A percentile compares a stretch with the other conserved stretches of the same genome.
Conservation (phyloP, 2,329 filamentous ascomycete genomes). For the Juglanconis juglandina region DNA sequence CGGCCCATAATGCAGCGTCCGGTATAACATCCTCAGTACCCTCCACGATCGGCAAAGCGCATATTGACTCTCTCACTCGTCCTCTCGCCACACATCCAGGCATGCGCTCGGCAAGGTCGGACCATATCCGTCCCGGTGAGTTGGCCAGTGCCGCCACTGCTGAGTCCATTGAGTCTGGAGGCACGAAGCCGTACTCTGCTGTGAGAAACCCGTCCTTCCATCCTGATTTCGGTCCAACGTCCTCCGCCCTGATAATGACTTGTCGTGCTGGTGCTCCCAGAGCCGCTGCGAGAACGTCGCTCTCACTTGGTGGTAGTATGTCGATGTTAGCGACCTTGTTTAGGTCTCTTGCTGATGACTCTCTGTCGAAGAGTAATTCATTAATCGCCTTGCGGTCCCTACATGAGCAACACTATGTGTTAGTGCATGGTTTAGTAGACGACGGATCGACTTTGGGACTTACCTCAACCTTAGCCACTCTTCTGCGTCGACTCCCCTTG, state of each 20-base stretch:
- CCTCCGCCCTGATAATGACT: slow-evolving; percentile 50
- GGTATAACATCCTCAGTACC: slow-evolving; percentile 49
- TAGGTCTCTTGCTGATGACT: slow-evolving; percentile 38
- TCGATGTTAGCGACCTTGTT: slow-evolving; percentile 44
- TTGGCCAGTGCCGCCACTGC: slow-evolving; percentile 40
- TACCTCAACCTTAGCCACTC: slow-evolving; percentile 45
- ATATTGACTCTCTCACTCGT: slow-evolving; percentile 47
- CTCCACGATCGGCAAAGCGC: slow-evolving; percentile 45
- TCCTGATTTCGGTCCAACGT: slow-evolving; percentile 47
- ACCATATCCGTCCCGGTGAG: slow-evolving; percentile 52
- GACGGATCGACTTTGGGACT: neutral
- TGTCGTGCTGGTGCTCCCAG: slow-evolving; percentile 52
- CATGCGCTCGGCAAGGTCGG: slow-evolving; percentile 51
- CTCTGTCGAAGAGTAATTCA: slow-evolving; percentile 42
- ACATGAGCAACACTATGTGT: slow-evolving; percentile 12
- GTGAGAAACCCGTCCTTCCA: slow-evolving; percentile 53
- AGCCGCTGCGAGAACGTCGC: slow-evolving; percentile 48
- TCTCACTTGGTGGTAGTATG: slow-evolving; percentile 43
- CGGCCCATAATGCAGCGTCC: slow-evolving; percentile 50
- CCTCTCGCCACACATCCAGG: slow-evolving; percentile 49
- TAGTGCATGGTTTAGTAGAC: neutral
- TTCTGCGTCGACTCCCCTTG: slow-evolving; percentile 40
- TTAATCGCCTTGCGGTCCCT: slow-evolving; percentile 46
- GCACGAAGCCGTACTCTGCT: slow-evolving; percentile 49
- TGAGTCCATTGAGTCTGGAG: slow-evolving; percentile 47